Percentiles rank a stretch among this genome's conserved stretches.
Conservation (phyloP, 2,329 filamentous ascomycete species). For the Pseudogymnoascus sp. region DNA sequence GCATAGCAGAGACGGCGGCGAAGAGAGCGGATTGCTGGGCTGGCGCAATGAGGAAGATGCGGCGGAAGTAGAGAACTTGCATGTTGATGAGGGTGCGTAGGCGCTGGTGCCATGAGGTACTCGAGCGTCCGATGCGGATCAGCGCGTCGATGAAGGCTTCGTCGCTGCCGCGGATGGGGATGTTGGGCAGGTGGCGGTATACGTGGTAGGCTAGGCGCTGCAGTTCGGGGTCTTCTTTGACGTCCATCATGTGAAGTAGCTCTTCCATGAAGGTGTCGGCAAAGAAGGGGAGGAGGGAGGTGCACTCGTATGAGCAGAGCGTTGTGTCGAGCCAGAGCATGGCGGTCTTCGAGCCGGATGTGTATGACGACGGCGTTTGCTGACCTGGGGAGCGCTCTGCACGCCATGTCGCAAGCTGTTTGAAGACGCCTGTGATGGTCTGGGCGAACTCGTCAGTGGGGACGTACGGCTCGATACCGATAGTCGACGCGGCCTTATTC, state of each 20-base stretch:
- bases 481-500: conserved; percentile 72
- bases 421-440: conserved; percentile 69
- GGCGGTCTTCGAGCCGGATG: conserved; percentile 91
- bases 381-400: conserved; percentile 76
- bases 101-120: conserved; percentile 89
- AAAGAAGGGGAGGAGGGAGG: conserved; percentile 84
- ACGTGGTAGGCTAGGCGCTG: conserved; percentile 94
- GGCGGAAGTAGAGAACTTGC: conserved; percentile 96
- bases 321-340: conserved; percentile 91
- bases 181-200: conserved; percentile 91
- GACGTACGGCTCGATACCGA: conserved; percentile 77
- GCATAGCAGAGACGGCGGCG: conserved; percentile 90
- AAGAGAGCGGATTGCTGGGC: conserved; percentile 75
- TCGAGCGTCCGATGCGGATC: conserved; percentile 77
- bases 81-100: conserved; percentile 94
- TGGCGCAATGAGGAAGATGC: conserved; percentile 75
- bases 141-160: conserved; percentile 75
- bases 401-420: conserved; percentile 78
- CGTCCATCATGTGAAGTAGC: conserved; percentile 98
- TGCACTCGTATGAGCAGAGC: conserved; percentile 87
- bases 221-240: conserved; percentile 94
- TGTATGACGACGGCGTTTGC: conserved; percentile 90
- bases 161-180: conserved; percentile 81
- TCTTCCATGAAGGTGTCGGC: conserved; percentile 83
- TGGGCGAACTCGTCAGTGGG: conserved; percentile 65